Evolutionary conservation across 257 asterid species (phyloP), one percentile per base, ranked within the genome.

Genomic region (Nicotiana benthamiana): DNA sequence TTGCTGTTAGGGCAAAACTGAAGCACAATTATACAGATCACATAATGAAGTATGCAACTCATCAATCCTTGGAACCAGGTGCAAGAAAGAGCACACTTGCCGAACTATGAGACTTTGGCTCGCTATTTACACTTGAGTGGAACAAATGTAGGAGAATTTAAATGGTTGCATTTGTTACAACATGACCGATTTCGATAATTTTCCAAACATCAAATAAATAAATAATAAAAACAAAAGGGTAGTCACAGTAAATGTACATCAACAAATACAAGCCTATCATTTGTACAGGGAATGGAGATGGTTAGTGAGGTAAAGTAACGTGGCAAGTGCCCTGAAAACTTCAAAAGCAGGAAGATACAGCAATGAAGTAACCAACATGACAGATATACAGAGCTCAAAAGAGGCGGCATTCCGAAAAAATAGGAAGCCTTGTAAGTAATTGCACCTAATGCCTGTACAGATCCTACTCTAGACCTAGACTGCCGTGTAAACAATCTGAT

Each of bases 381-480:
- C 34, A 83, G 81, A 80, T 90, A 87, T 85, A 89, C 90, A 89
- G 17, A 36, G 65, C 89, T 84, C 92, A 85, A 86, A 80, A 85
- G 84, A 13, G 85, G 57, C 77, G 83, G 84, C 85, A 83, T 82
- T 80, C 26, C 63, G 51, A 85, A 88, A 86, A 87, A 86, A 74
- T 22, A 83, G 70, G 77, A 78, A 60, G 46, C 83, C 36, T 40
- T 56, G 20, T 43, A 32, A 79, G 63, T 79, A 82, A 79, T 59
- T 40, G 51, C 77, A 67, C 88, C 84, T 89, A 86, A 46, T 32
- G 32, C 60, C 60, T 87, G 82, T 86, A 88, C 91, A 88, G 67
- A 27, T 77, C 80, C 54, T 70, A 81, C 63, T 79, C 88, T 87
- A 89, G 74, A 79, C 26, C 83, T 72, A 70, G 17, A 74, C 78